phyloP scores from a whole-genome alignment of 1,139 yeast species.

The Geotrichum aggregatum region DNA sequence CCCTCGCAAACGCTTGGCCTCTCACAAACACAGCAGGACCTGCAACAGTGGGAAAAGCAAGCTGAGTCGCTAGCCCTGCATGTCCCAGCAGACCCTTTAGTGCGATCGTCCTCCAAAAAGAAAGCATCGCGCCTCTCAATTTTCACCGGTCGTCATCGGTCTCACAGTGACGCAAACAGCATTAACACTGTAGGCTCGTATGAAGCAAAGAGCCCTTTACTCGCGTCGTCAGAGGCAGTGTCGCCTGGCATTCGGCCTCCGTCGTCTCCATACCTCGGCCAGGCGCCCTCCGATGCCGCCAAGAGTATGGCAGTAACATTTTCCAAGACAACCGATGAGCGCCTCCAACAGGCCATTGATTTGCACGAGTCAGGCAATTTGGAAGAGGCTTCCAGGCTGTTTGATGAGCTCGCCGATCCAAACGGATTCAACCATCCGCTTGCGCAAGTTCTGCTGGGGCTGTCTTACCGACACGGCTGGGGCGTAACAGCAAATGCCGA shows the following conservation, averaged over 20 bases:
- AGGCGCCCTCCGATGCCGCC: constrained; percentile 10
- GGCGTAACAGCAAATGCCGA: constrained; percentile 31
- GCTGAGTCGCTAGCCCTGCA: constrained; percentile 14
- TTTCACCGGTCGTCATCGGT: constrained; percentile 14
- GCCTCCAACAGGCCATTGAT: constrained; percentile 33
- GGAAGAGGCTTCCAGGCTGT: constrained; percentile 27
- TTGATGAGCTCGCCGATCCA: constrained; percentile 32
- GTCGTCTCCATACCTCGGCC: constrained; percentile 11
- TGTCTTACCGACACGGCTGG: constrained; percentile 40
- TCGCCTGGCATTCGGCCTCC: constrained; percentile 1
- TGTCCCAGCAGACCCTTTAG: constrained; percentile 2
- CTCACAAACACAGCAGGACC: constrained; percentile 5
- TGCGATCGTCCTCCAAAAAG: background rate
- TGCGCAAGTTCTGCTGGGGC: constrained; percentile 36
- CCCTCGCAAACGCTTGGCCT: constrained; percentile 8
- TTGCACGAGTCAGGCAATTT: constrained; percentile 33
- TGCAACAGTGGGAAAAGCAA: constrained; percentile 15
- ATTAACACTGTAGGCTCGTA: background rate
- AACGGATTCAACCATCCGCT: constrained; percentile 30
- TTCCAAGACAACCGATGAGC: constrained; percentile 25
- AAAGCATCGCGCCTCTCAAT: constrained; percentile 9
- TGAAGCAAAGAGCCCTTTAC: background rate
- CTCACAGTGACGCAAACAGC: constrained; percentile 18
- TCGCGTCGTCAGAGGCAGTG: background rate
- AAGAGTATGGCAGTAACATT: constrained; percentile 19